Conservation (phyloP, 129 eudicot species). For the Helichrysum umbraculigerum region DNA sequence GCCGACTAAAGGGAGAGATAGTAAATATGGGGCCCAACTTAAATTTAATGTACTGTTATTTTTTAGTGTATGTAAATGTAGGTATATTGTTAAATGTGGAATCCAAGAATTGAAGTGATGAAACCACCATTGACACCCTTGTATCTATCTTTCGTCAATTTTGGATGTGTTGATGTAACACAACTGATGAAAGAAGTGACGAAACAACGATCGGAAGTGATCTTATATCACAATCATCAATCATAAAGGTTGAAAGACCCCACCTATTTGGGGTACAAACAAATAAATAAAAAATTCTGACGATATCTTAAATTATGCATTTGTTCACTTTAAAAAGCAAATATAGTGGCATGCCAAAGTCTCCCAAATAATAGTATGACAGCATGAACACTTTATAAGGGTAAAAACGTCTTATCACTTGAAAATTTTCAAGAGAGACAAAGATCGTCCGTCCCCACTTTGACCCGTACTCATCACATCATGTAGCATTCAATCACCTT, state of each 20-base stretch:
- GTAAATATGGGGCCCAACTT: too few relatives aligned
- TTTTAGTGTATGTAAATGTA: too few relatives aligned
- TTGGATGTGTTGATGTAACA: too few relatives aligned
- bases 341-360: slow-evolving; percentile 13
- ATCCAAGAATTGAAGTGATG: too few relatives aligned
- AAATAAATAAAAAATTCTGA: slow-evolving; percentile 22
- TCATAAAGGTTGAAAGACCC: slow-evolving; percentile 3
- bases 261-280: slow-evolving; percentile 26
- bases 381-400: not conserved
- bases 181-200: too few relatives aligned
- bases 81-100: too few relatives aligned
- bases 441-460: slow-evolving; percentile 13
- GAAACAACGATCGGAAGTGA: too few relatives aligned
- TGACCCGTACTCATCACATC: slow-evolving; percentile 14
- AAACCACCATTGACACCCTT: too few relatives aligned
- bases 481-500: slow-evolving; percentile 3
- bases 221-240: slow-evolving; percentile 23
- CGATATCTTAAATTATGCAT: slow-evolving; percentile 24
- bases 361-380: slow-evolving; percentile 16
- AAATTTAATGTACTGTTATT: too few relatives aligned
- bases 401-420: slow-evolving; percentile 17
- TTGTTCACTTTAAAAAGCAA: slow-evolving; percentile 19
- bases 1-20: too few relatives aligned
- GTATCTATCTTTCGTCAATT: too few relatives aligned
- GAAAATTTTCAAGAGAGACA: slow-evolving; percentile 5